These are phyloP conservation scores for Orbilia blumenaviensis DNA, from an alignment of 2,329 filamentous ascomycete species.

Conservation along the genomic window DNA sequence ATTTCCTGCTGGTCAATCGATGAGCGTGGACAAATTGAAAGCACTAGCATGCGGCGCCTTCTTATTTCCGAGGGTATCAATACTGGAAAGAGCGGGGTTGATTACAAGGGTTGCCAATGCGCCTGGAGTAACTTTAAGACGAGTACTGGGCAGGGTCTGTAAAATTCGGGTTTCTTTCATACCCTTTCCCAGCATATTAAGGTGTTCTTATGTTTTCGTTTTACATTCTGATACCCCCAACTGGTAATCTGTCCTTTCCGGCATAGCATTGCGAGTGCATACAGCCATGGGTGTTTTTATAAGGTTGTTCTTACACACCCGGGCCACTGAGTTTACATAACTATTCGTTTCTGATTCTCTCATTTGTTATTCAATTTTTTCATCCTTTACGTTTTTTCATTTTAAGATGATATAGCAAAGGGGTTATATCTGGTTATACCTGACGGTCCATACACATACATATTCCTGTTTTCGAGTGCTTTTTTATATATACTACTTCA, in stretches of 20 bases:
- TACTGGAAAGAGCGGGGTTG: conserved; percentile 25
- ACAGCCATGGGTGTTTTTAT: background rate
- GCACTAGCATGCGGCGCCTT: background rate
- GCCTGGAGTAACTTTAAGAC: conserved; percentile 52
- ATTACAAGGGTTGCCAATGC: conserved; percentile 48
- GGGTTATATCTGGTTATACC: background rate
- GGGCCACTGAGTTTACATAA: background rate
- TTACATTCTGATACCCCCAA: conserved; percentile 46
- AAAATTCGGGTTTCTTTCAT: conserved; percentile 21
- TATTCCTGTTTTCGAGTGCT: background rate
- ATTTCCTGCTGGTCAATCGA: conserved; percentile 45
- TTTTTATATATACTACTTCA: background rate
- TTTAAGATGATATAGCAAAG: too few relatives aligned
- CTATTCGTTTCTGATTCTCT: background rate
- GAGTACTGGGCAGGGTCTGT: conserved; percentile 15
- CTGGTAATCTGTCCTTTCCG: conserved; percentile 15
- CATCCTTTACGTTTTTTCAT: background rate
- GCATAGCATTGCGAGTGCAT: background rate
- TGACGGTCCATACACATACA: background rate
- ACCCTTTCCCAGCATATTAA: background rate
- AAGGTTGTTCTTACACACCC: background rate
- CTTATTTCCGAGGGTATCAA: conserved; percentile 20
- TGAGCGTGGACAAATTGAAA: conserved; percentile 33
- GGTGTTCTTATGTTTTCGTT: background rate
- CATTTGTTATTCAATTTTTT: background rate